Evolutionary conservation across 208 protist genomes (phyloP), one percentile per base, ranked within the genome.

Genomic region (Tritrichomonas musculus): DNA sequence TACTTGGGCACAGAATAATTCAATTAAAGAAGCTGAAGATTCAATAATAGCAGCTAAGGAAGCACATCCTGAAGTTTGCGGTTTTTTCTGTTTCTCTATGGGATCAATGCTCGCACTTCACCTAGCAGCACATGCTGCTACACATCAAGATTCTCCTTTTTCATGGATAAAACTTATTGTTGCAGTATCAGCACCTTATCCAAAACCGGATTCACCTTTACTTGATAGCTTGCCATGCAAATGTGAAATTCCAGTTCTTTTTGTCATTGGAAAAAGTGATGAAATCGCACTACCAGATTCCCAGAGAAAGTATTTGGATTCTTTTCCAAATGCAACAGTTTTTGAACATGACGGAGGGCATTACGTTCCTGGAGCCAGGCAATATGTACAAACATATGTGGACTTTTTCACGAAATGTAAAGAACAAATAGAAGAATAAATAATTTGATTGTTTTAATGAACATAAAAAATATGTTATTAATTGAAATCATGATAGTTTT

Each of bases 81-180:
- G 73, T 53, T n/a, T 82, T 53, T 82, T 82, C 25, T 33, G 73
- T 30, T 82, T 82, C 30, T 82, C 73, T 53, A 82, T 82, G 73
- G 73, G 73, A 20, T 47, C 73, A 82, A 82, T 82, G 73, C 41
- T 82, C 30, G 73, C 41, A 53, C 73, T 82, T 82, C 73, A 82
- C 33, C 30, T 82, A 53, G 73, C 73, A 11, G 73, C 73, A 53
- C 73, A 82, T 53, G 73, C 73, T 11, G 73, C 73, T n/a, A 50
- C 41, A 50, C 8, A 82, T 30, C n/a, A 47, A 82, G 8, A 47
- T 53, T 82, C 73, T n/a, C 73, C 73, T 53, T 82, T 47, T 30
- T 47, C n/a, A n/a, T 82, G 73, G 73, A 82, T 82, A 8, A 82
- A 82, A 82, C 47, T 82, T 20, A 82, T 82, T 36, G n/a, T 82